Evolutionary conservation across 495 filamentous ascomycete genomes (phyloP), one percentile per base, ranked within the genome.

Genomic region (Trichoderma virens): DNA sequence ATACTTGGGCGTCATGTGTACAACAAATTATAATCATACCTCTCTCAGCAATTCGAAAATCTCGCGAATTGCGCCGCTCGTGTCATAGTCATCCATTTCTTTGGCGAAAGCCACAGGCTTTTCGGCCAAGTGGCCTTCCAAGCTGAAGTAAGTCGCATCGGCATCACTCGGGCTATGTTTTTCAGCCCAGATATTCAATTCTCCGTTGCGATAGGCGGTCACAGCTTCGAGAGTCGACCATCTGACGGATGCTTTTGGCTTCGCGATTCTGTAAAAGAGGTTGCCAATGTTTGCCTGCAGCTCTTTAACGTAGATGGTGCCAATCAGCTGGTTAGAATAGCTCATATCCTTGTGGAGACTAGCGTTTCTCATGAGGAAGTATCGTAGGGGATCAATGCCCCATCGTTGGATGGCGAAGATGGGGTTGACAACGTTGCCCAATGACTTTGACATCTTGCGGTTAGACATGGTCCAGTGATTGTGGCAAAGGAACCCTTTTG

Each of bases 371-470:
- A 88, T 82, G 62, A 98, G 79, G 77, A 92, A 98, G 73, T 87
- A 97, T 0, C 94, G 86, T 85, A 97, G 88, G 2, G 84, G 79
- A 76, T 98, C 94, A 2, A 90, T 81, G 16, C 91, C 93, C 72
- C 92, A 98, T 18, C 93, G 84, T 34, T 96, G 86, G 62, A 98
- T 84, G 5, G 94, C 94, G 68, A 92, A 91, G 72, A 96, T 92
- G 0, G 94, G 94, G 70, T 97, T 96, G 23, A 98, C 94, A 27
- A 92, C 93, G 73, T 96, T 98, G 60, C 95, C 95, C 5, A 86
- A 85, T 8, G 90, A 93, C 74, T 98, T 98, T 34, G 92, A 90
- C 94, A 98, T 98, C 72, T 98, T 98, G 67, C 85, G 81, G 47
- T 80, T 81, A 62, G 89, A 90, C 73, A 98, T 86, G 2, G 93